A percentile compares a stretch with the other conserved stretches of the same genome.
Conservation (phyloP, 192 early-diverging fungal species). For the Coemansia sp. region DNA sequence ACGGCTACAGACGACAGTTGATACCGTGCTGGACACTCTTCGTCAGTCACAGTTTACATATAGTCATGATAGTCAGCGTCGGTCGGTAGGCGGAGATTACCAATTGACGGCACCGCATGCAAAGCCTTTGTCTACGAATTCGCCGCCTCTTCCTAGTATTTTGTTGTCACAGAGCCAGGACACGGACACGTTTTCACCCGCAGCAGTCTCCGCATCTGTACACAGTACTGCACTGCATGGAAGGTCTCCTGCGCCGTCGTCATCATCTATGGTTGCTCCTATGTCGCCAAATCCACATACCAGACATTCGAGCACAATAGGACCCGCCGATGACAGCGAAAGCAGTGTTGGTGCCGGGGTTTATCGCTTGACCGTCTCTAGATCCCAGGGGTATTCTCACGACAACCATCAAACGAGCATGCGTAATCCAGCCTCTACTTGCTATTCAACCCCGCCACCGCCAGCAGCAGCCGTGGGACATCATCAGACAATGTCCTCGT, state of each 20-base stretch:
- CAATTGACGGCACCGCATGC: neutral
- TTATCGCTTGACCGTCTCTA: neutral
- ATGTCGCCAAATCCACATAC: constrained; percentile 10
- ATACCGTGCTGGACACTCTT: constrained; percentile 25
- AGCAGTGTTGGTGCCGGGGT: neutral
- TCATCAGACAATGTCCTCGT: constrained; percentile 15
- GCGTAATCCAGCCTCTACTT: constrained; percentile 16
- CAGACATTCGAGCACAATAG: neutral
- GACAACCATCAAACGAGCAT: constrained; percentile 10
- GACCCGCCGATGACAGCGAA: constrained; percentile 4
- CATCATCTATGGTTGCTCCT: neutral
- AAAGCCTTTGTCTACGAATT: neutral
- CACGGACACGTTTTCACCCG: constrained; percentile 3
- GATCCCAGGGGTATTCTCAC: constrained; percentile 6
- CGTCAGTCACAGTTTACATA: constrained; percentile 10
- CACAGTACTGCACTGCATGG: neutral
- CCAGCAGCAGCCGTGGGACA: neutral
- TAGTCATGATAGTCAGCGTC: constrained; percentile 4
- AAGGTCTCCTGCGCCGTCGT: neutral
- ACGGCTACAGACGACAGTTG: constrained; percentile 38
- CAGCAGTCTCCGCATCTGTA: neutral
- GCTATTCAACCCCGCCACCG: constrained; percentile 19
- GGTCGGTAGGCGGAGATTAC: neutral
- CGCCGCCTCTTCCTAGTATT: neutral
- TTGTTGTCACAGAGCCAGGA: constrained; percentile 5